Base-by-base conservation (phyloP, 108 stramenopile species). In the Aurantiochytrium sp. region DNA sequence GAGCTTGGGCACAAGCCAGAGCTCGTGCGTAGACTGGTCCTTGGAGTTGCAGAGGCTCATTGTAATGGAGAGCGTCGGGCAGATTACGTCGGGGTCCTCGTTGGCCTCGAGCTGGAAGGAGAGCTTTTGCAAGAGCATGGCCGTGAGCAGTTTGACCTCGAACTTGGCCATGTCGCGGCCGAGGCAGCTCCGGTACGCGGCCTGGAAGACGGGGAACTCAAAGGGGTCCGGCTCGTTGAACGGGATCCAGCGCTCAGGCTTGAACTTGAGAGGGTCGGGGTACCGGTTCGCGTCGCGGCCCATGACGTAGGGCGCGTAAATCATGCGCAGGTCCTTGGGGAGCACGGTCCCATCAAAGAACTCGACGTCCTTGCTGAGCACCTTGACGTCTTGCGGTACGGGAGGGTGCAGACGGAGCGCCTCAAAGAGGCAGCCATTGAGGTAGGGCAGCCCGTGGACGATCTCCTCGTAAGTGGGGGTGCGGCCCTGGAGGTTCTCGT, bases 321-420 rank as follows among this genome's bases (percentile, higher is more conserved):
- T 52, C 27, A 93, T 59, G 41, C 86, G 85, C 22, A 86, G n/a
- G 1, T 90, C 92, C 27, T 42, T 55, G 6, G 89, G 88, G 39
- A 94, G 48, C 21, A 4, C 30, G 30, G 92, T 92, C 59, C 93
- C 93, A 53, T 94, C 93, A 32, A 92, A 90, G 30, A 92, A 68
- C 5, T 69, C 85, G 48, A 91, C 88, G 55, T 86, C 90, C 15
- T 92, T 86, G 37, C 54, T 36, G 52, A 85, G 55, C 34, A 65
- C 90, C 42, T 91, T 90, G 41, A 73, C 73, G 32, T 91, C 90
- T 12, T 87, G 85, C 17, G 92, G 90, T n/a, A 92, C 92, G 17
- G 89, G 54, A 4, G 92, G 92, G 55, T 93, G 91, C n/a, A 94
- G 86, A 4, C 93, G 92, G 22, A 94, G 69, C 24, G 88, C 89